A percentile compares a stretch with the other conserved stretches of the same genome.
Conservation (phyloP, 208 protist genomes). For the Trypanosoma rangeli region DNA sequence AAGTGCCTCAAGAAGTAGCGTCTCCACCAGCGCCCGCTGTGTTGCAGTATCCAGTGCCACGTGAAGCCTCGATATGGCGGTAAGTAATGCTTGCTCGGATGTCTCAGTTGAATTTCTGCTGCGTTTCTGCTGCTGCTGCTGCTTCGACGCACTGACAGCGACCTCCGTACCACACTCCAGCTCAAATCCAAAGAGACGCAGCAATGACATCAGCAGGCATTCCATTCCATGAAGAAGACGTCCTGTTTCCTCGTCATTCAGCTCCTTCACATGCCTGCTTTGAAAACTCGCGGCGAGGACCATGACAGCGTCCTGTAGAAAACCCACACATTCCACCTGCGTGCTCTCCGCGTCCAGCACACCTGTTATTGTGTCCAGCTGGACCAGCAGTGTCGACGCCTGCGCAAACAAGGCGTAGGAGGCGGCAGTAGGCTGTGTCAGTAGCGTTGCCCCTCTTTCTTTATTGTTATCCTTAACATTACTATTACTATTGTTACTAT, state of each 20-base stretch:
- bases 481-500: neutral
- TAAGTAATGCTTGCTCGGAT: neutral
- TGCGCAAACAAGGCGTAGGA: slow-evolving; percentile 67
- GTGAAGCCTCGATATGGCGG: slow-evolving; percentile 39
- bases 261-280: slow-evolving; percentile 8
- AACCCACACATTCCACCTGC: slow-evolving; percentile 36
- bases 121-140: neutral
- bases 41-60: slow-evolving; percentile 31
- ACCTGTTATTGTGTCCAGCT: slow-evolving; percentile 28
- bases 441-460: neutral
- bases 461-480: neutral
- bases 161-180: slow-evolving; percentile 6
- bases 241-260: slow-evolving; percentile 35
- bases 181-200: slow-evolving; percentile 46
- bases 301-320: slow-evolving; percentile 50
- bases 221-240: slow-evolving; percentile 69
- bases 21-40: slow-evolving; percentile 51
- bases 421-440: slow-evolving; percentile 7
- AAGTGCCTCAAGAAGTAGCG: slow-evolving; percentile 73
- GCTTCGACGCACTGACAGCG: neutral
- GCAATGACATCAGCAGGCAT: slow-evolving; percentile 51
- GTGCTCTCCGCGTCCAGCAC: slow-evolving; percentile 1
- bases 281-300: slow-evolving; percentile 52
- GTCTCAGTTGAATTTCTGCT: neutral
- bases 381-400: slow-evolving; percentile 55